These are phyloP conservation scores for Lotmaria passim DNA, from an alignment of 208 protist genomes.

Conservation along the genomic window DNA sequence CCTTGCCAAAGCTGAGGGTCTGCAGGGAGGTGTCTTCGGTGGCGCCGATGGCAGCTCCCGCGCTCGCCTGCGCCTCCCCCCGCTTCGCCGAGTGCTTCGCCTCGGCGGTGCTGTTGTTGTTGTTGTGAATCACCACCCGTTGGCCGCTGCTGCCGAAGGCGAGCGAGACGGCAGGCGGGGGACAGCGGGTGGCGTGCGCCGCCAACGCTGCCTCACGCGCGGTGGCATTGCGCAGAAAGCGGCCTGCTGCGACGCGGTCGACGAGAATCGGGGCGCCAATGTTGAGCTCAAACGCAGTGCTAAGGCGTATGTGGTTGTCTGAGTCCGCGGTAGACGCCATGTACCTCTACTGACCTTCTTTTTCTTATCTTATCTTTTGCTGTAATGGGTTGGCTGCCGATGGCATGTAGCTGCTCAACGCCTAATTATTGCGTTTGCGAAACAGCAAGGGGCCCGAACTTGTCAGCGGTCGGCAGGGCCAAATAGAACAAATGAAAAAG, in stretches of 20 bases:
- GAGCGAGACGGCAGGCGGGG: slow-evolving; percentile 50
- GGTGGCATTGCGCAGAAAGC: slow-evolving; percentile 53
- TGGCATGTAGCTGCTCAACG: no score
- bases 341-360: no score
- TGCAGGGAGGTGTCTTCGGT: slow-evolving; percentile 47
- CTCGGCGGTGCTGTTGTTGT: slow-evolving; percentile 50
- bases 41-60: slow-evolving; percentile 4
- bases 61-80: slow-evolving; percentile 32
- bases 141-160: slow-evolving; percentile 76
- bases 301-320: slow-evolving; percentile 45
- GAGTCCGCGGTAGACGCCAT: slow-evolving; percentile 19
- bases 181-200: slow-evolving; percentile 27
- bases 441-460: no score
- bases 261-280: slow-evolving; percentile 57
- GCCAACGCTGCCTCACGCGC: slow-evolving; percentile 15
- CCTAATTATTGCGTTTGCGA: no score
- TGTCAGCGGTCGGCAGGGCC: no score
- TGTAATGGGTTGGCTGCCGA: no score
- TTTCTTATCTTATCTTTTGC: no score
- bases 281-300: slow-evolving; percentile 66
- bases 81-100: slow-evolving; percentile 48
- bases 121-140: slow-evolving; percentile 88
- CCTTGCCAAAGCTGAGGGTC: slow-evolving; percentile 89
- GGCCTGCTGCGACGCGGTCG: slow-evolving; percentile 62
- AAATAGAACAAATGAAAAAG: no score